These are phyloP conservation scores for Knoxia roxburghii DNA, from an alignment of 257 asterid genomes.

Conservation along the genomic window DNA sequence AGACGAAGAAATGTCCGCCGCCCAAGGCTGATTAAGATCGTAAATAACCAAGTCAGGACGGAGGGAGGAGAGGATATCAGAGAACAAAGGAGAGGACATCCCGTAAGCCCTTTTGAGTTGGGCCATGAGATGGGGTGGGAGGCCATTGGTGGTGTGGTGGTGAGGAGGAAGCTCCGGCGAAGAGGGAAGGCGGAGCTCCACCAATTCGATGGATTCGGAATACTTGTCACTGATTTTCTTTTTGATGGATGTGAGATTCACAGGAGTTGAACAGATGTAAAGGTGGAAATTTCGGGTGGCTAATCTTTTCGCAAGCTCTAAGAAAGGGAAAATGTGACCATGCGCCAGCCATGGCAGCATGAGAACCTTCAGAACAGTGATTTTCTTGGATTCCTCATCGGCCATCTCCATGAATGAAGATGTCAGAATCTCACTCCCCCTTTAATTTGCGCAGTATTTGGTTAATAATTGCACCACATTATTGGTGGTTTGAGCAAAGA, in stretches of 20 bases:
- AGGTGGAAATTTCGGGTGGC: slow-evolving; percentile 16
- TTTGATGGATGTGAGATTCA: slow-evolving; percentile 13
- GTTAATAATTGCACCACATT: slow-evolving; percentile 1
- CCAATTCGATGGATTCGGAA: slow-evolving; percentile 7
- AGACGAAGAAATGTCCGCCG: slow-evolving; percentile 20
- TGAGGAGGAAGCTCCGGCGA: slow-evolving; percentile 26
- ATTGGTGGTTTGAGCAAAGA: slow-evolving; percentile 1
- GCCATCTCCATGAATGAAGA: not conserved
- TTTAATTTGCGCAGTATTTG: too few species aligned
- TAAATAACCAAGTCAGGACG: slow-evolving; percentile 25
- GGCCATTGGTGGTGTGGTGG: slow-evolving; percentile 30
- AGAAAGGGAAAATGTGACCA: slow-evolving; percentile 24
- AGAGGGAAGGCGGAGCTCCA: slow-evolving; percentile 20
- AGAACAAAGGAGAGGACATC: slow-evolving; percentile 15
- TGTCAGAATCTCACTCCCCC: too few species aligned
- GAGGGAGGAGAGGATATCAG: slow-evolving; percentile 2
- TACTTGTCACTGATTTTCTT: slow-evolving; percentile 3
- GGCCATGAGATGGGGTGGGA: slow-evolving; percentile 26
- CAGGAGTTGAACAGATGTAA: slow-evolving; percentile 26
- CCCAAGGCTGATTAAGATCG: slow-evolving; percentile 28
- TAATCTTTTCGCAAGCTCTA: slow-evolving; percentile 21
- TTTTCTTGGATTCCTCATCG: slow-evolving; percentile 3
- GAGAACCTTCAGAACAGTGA: not conserved
- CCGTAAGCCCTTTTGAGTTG: slow-evolving; percentile 19
- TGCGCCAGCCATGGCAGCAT: slow-evolving; percentile 34